Percentiles rank a stretch among this genome's conserved stretches.
phyloP scores from a whole-genome alignment of 2,329 filamentous ascomycete genomes.

The Fusarium oxysporum region DNA sequence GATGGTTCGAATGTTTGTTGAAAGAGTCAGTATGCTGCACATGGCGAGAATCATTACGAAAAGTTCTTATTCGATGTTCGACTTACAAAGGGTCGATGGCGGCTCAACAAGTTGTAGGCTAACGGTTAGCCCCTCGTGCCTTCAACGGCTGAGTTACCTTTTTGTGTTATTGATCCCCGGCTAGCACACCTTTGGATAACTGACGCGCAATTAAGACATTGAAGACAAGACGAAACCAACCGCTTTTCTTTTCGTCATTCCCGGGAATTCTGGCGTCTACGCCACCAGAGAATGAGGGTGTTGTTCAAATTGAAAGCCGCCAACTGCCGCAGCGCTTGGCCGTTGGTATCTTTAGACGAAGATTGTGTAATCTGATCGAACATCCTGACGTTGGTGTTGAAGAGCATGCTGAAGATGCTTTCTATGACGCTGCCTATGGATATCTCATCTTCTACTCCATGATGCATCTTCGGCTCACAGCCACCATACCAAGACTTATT shows the following conservation, averaged over 20 bases:
- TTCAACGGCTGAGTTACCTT: constrained; percentile 28
- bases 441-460: background rate
- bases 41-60: background rate
- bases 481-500: background rate
- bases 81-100: background rate
- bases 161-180: constrained; percentile 9
- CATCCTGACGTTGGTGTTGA: background rate
- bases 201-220: constrained; percentile 24
- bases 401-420: background rate
- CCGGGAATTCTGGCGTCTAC: constrained; percentile 30
- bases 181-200: constrained; percentile 17
- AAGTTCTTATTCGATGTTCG: constrained; percentile 10
- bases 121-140: constrained; percentile 14
- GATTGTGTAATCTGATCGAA: background rate
- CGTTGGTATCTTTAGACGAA: background rate
- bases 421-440: background rate
- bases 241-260: constrained; percentile 21
- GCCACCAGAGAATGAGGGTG: constrained; percentile 22
- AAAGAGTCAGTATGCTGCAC: background rate
- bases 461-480: background rate
- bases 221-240: constrained; percentile 31
- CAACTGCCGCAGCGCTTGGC: background rate
- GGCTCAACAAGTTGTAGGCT: constrained; percentile 5
- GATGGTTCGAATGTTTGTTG: background rate
- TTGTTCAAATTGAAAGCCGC: background rate